Evolutionary conservation across 805 yeast species (phyloP).

Genomic region (Yarrowia sp.): DNA sequence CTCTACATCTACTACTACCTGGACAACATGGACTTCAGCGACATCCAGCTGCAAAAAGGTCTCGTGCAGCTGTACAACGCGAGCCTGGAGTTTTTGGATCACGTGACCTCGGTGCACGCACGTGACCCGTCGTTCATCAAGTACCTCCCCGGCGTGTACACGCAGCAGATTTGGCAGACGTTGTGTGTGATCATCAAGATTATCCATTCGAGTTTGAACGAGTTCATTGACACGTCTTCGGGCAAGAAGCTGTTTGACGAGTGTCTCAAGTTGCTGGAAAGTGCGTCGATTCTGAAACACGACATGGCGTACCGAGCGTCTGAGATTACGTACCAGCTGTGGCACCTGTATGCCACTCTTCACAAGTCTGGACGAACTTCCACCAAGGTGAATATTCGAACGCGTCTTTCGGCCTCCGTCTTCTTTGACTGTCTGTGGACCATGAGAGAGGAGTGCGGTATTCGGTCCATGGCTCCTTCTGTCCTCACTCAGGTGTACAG

Average conservation of each 20-base stretch:
- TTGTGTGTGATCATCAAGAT: conserved; percentile 82
- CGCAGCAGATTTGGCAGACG: conserved; percentile 89
- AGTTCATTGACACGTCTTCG: conserved; percentile 68
- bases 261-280: conserved; percentile 59
- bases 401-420: conserved; percentile 90
- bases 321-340: conserved; percentile 91
- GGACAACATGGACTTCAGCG: conserved; percentile 56
- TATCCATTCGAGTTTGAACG: conserved; percentile 73
- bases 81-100: conserved; percentile 72
- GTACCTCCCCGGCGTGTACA: conserved; percentile 78
- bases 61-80: conserved; percentile 80
- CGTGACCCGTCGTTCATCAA: conserved; percentile 61
- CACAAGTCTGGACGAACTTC: conserved; percentile 47
- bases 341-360: conserved; percentile 82
- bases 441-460: conserved; percentile 84
- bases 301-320: conserved; percentile 93
- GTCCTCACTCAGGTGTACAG: conserved; percentile 44
- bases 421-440: conserved; percentile 90
- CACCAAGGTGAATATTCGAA: conserved; percentile 57
- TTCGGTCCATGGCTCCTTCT: conserved; percentile 55
- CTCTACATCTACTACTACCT: conserved; percentile 80
- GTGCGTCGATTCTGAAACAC: conserved; percentile 85
- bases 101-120: conserved; percentile 58
- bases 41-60: conserved; percentile 72
- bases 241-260: conserved; percentile 65